Evolutionary conservation across 2,329 filamentous ascomycete genomes (phyloP), one percentile per base, ranked within the genome.

Genomic region (Fusarium incarnatum): DNA sequence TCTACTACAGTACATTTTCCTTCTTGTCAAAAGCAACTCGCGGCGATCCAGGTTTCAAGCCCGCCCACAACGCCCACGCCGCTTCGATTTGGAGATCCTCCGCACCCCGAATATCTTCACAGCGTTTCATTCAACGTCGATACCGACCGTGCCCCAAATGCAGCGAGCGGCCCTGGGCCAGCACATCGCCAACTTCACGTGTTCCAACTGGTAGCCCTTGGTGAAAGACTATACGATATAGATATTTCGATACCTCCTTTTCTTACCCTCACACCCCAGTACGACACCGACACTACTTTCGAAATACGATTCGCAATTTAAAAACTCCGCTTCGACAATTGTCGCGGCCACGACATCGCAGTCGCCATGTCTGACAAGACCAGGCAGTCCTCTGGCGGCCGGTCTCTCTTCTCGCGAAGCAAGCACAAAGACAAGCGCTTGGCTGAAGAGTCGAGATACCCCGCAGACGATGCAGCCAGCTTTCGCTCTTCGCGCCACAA

Each of bases 391-490:
- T 94, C 93, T 59, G 83, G 83, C 75, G 86, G 86, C 77, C 91
- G 90, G 78, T 93, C 91, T 68, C 94, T 98, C 85, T 98, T 98
- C 84, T 94, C 93, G 76, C 89, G 94, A 78, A 92, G 91, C 82
- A 96, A 94, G 83, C 92, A 97, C 81, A 93, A 90, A 81, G 85
- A 87, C 75, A 87, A 88, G 76, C 88, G 90, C 78, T 85, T 86
- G 75, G 81, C 84, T 68, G 87, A 88, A 74, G 88, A 90, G 76
- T 83, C 85, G 73, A 84, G 85, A 72, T 85, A 86, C 73, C 84
- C 85, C 57, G 84, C 84, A 72, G 86, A 91, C 73, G 89, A 91
- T 73, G 86, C 88, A 55, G 82, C 85, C 75, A 90, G 85, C 80
- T 85, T 87, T 67, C 89, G 90, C 77, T 89, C 88, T 63, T 94